phyloP scores from a whole-genome alignment of 2,329 filamentous ascomycete species.

The Pseudophaeomoniella oleicola region DNA sequence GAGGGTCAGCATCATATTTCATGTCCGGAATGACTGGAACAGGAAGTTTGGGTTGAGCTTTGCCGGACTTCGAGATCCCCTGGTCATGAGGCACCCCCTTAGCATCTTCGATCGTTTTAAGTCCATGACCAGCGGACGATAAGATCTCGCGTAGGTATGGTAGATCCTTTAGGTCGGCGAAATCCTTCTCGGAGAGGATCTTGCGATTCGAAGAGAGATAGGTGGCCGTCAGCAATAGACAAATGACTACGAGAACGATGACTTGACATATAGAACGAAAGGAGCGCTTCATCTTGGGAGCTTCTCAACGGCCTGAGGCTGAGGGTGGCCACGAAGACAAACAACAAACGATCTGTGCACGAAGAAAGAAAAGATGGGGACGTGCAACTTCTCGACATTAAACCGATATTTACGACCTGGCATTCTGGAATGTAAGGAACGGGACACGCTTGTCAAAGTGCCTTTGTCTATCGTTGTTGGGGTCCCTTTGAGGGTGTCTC shows the following conservation, averaged over 20 bases:
- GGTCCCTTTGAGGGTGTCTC: too few relatives aligned
- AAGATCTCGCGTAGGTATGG: not conserved
- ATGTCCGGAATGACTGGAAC: not conserved
- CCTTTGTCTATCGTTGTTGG: too few relatives aligned
- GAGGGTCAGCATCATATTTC: not conserved
- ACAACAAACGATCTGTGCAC: too few relatives aligned
- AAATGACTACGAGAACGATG: not conserved
- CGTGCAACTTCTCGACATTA: too few relatives aligned
- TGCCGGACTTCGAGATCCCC: not conserved
- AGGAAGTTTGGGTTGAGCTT: not conserved
- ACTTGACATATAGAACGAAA: not conserved
- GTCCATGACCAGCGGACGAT: not conserved
- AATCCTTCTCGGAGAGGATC: not conserved
- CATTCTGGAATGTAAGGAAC: too few relatives aligned
- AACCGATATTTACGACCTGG: too few relatives aligned
- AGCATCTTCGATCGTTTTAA: not conserved
- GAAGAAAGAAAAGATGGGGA: too few relatives aligned
- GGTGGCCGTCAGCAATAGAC: not conserved
- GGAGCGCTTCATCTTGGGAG: not conserved
- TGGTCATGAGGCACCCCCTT: not conserved
- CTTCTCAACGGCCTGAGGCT: not conserved
- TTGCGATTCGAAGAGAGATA: not conserved
- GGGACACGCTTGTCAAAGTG: too few relatives aligned
- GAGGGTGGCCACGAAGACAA: not conserved
- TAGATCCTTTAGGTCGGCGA: not conserved